Conservation (phyloP, 139 green algal species). For the Chlorella sorokiniana region DNA sequence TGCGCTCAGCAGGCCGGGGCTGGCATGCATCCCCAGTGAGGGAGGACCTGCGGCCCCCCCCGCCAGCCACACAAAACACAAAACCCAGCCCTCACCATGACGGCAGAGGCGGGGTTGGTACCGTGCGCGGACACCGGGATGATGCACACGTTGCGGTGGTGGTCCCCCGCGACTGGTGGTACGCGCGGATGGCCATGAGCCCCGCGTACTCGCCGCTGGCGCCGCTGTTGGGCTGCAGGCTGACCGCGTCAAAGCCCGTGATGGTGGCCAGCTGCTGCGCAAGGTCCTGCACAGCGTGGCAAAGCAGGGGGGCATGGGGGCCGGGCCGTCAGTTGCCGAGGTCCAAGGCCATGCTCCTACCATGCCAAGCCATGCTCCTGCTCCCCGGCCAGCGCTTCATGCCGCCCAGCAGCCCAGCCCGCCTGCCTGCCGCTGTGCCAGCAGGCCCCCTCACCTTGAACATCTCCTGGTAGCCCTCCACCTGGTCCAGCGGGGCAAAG, state of each 20-base stretch:
- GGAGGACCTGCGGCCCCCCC: too few species aligned
- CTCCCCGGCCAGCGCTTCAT: too few species aligned
- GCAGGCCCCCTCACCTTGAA: slow-evolving; percentile 62
- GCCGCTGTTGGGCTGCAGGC: slow-evolving; percentile 97
- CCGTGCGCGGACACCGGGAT: slow-evolving; percentile 97
- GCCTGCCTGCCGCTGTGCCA: too few species aligned
- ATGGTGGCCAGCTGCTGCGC: slow-evolving; percentile 90
- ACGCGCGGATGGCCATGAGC: slow-evolving; percentile 97
- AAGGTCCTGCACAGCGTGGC: slow-evolving; percentile 70
- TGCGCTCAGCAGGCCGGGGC: too few species aligned
- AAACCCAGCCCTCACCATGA: slow-evolving; percentile 75
- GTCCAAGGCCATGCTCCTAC: neutral
- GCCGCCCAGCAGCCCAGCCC: too few species aligned
- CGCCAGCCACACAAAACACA: too few species aligned
- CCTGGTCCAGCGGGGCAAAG: slow-evolving; percentile 89
- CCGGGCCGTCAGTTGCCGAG: neutral
- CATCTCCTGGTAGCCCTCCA: slow-evolving; percentile 94
- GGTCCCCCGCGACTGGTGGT: slow-evolving; percentile 87
- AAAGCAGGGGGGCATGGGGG: neutral
- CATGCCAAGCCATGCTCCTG: neutral
- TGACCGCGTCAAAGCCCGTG: slow-evolving; percentile 98
- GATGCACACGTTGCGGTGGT: slow-evolving; percentile 96
- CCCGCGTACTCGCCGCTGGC: slow-evolving; percentile 97
- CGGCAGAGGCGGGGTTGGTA: slow-evolving; percentile 96
- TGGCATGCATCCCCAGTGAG: too few species aligned